These are phyloP conservation scores for Dendrocalamus latiflorus DNA, from an alignment of 202 grass and related monocot genomes.

Conservation along the genomic window DNA sequence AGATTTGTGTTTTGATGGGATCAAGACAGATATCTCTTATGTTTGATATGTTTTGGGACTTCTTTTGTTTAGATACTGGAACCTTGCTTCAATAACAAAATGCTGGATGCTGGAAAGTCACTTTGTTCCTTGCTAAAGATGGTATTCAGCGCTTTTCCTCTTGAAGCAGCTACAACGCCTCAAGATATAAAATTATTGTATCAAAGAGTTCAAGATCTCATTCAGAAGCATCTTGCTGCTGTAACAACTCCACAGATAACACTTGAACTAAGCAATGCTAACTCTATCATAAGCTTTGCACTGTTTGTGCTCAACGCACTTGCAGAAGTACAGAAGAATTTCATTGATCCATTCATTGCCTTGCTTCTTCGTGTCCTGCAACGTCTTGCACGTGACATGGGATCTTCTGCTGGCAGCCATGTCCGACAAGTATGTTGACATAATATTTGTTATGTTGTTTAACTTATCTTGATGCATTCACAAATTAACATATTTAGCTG, in stretches of 20 bases:
- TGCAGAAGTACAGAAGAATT: constrained; percentile 89
- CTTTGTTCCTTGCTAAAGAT: constrained; percentile 94
- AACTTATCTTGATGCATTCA: not conserved
- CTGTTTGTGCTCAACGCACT: constrained; percentile 77
- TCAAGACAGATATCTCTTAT: constrained; percentile 26
- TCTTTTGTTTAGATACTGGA: constrained; percentile 70
- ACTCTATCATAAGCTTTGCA: constrained; percentile 87
- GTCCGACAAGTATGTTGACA: constrained; percentile 64
- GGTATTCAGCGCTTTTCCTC: constrained; percentile 91
- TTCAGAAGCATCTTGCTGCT: constrained; percentile 81
- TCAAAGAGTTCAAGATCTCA: constrained; percentile 80
- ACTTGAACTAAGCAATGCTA: constrained; percentile 72
- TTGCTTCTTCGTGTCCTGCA: constrained; percentile 86
- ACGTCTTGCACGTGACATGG: constrained; percentile 98
- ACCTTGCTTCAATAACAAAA: constrained; percentile 93
- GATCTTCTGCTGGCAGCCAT: constrained; percentile 59
- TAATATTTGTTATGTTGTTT: not conserved
- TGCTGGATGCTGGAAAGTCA: constrained; percentile 92
- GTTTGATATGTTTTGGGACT: constrained; percentile 20
- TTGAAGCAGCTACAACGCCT: constrained; percentile 77
- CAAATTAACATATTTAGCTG: not conserved
- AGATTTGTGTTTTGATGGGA: not conserved
- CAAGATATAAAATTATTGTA: constrained; percentile 80
- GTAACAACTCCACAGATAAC: constrained; percentile 87
- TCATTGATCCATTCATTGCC: constrained; percentile 71